Percentiles rank a stretch among this genome's conserved stretches.
Evolutionary conservation across 2,329 filamentous ascomycete genomes (phyloP).

Genomic region (Xylariales sp.): DNA sequence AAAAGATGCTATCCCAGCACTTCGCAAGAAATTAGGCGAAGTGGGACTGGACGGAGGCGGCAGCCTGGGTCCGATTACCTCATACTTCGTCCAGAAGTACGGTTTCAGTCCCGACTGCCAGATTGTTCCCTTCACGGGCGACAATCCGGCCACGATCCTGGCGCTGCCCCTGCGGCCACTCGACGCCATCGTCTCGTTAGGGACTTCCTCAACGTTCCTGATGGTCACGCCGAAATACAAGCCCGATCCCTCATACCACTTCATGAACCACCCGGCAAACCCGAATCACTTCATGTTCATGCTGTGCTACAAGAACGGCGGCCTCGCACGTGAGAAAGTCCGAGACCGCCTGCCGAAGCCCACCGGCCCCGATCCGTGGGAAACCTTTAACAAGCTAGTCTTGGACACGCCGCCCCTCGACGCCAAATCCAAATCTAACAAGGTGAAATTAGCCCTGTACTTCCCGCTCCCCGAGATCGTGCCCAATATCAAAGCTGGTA

Average conservation of each 20-base stretch:
- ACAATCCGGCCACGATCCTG: slow-evolving; percentile 94
- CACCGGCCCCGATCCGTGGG: slow-evolving; percentile 58
- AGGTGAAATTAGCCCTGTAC: slow-evolving; percentile 86
- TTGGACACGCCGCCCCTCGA: slow-evolving; percentile 66
- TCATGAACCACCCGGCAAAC: slow-evolving; percentile 96
- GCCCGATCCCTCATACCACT: slow-evolving; percentile 87
- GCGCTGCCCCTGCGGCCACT: slow-evolving; percentile 80
- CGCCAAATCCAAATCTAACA: slow-evolving; percentile 45
- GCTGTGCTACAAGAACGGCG: slow-evolving; percentile 99
- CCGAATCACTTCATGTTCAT: slow-evolving; percentile 97
- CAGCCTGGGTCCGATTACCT: slow-evolving; percentile 68
- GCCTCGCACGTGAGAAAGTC: slow-evolving; percentile 83
- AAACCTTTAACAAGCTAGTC: slow-evolving; percentile 71
- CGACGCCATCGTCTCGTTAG: slow-evolving; percentile 91
- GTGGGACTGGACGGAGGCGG: slow-evolving; percentile 77
- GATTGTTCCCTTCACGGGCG: slow-evolving; percentile 84
- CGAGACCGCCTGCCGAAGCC: slow-evolving; percentile 69
- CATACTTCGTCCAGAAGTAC: slow-evolving; percentile 75
- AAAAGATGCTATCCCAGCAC: slow-evolving; percentile 51
- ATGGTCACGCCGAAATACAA: slow-evolving; percentile 94
- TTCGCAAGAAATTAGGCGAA: slow-evolving; percentile 74
- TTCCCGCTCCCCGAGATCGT: slow-evolving; percentile 95
- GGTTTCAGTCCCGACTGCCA: slow-evolving; percentile 72
- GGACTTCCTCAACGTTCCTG: slow-evolving; percentile 93
- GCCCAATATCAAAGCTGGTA: slow-evolving; percentile 79